phyloP scores from a whole-genome alignment of 169 alveolate species.

The Plasmodium ovale region DNA sequence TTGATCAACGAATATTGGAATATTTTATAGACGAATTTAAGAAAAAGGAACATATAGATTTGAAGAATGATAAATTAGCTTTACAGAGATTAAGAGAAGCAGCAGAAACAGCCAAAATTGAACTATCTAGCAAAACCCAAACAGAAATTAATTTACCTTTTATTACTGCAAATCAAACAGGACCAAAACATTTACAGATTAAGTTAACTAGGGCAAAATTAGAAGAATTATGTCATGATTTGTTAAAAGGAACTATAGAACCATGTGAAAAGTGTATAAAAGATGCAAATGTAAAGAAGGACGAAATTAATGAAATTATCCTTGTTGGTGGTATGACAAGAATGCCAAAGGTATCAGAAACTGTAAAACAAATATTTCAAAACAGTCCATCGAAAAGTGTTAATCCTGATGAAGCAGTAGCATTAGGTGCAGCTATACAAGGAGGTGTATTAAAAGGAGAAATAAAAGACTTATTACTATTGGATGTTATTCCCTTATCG shows the following conservation, averaged over 20 bases:
- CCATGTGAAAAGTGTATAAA: constrained; percentile 96
- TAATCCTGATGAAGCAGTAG: constrained; percentile 99
- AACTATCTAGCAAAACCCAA: constrained; percentile 94
- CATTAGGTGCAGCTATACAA: constrained; percentile 99
- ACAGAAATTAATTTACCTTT: constrained; percentile 98
- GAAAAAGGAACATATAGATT: constrained; percentile 96
- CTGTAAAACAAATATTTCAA: constrained; percentile 93
- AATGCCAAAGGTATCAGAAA: constrained; percentile 98
- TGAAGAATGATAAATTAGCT: constrained; percentile 95
- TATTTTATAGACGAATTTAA: constrained; percentile 96
- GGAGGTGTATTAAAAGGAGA: constrained; percentile 97
- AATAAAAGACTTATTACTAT: constrained; percentile 95
- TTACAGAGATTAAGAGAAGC: constrained; percentile 98
- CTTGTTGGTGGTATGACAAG: constrained; percentile 99
- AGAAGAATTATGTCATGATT: constrained; percentile 92
- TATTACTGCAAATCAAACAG: constrained; percentile 98
- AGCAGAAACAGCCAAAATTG: constrained; percentile 99
- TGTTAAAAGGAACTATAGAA: constrained; percentile 94
- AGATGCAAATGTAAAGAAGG: constrained; percentile 94
- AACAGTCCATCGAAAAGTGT: constrained; percentile 96
- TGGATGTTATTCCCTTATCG: constrained; percentile 97
- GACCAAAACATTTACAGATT: constrained; percentile 98
- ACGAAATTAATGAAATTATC: constrained; percentile 96
- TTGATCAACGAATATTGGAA: constrained; percentile 95
- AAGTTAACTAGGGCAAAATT: constrained; percentile 96